Conservation (phyloP, 202 grass and related monocot genomes). For the Elaeis oleifera region DNA sequence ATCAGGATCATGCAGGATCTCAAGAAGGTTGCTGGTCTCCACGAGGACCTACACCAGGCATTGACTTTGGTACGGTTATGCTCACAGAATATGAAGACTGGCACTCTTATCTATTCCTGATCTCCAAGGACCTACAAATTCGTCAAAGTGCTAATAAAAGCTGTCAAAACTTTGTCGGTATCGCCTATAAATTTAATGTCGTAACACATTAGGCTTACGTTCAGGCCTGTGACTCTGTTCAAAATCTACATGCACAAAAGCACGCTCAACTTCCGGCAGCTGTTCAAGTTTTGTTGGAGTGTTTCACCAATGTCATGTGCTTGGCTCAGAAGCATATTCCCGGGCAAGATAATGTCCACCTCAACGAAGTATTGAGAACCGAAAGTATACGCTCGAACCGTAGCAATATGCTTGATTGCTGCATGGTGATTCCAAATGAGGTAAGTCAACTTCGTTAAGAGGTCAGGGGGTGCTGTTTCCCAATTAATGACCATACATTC, state of each 20-base stretch:
- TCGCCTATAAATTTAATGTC: too few species aligned
- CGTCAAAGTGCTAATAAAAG: too few species aligned
- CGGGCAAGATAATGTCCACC: constrained; percentile 75
- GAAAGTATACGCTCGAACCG: constrained; percentile 71
- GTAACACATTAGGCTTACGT: constrained; percentile 48
- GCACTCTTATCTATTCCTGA: too few species aligned
- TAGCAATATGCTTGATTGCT: constrained; percentile 75
- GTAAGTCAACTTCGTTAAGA: constrained; percentile 86
- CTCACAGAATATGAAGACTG: too few species aligned
- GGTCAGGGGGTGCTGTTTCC: constrained; percentile 66
- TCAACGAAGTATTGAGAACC: constrained; percentile 86
- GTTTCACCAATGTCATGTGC: constrained; percentile 86
- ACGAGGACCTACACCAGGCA: too few species aligned
- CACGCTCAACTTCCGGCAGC: constrained; percentile 65
- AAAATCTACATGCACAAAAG: constrained; percentile 89
- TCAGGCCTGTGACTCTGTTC: constrained; percentile 70
- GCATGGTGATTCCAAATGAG: constrained; percentile 80
- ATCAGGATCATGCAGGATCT: too few species aligned
- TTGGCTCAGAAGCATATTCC: constrained; percentile 56
- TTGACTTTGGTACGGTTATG: too few species aligned
- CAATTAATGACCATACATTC: constrained; percentile 68
- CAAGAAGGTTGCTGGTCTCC: too few species aligned
- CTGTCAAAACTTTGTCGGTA: too few species aligned
- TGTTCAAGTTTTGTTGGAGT: constrained; percentile 84
- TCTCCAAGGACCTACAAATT: too few species aligned